Conservation (phyloP, 257 asterid species). For the Solanum corneliomulleri region DNA sequence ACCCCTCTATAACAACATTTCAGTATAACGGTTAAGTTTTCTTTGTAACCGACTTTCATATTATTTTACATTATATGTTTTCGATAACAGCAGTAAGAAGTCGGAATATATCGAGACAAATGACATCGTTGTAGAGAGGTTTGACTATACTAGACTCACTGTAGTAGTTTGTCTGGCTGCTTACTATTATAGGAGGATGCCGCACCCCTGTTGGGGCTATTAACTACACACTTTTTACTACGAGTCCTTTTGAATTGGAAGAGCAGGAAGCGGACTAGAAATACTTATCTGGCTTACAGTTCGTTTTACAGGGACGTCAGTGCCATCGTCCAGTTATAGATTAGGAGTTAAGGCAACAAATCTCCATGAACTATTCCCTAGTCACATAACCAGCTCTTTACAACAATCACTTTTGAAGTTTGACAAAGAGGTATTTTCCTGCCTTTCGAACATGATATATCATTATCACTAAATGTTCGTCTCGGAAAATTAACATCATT, state of each 20-base stretch:
- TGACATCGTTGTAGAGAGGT: background rate
- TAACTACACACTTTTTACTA: background rate
- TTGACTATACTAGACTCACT: background rate
- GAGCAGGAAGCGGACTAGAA: background rate
- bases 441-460: background rate
- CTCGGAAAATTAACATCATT: background rate
- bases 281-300: slow-evolving; percentile 5
- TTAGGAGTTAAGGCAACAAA: slow-evolving; percentile 77
- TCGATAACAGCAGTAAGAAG: background rate
- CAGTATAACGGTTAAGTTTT: background rate
- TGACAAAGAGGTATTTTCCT: slow-evolving; percentile 54
- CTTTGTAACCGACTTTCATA: background rate
- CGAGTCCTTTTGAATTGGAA: background rate
- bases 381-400: slow-evolving; percentile 57
- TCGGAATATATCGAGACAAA: background rate
- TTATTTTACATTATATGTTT: background rate
- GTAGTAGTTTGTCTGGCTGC: background rate
- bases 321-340: slow-evolving; percentile 89
- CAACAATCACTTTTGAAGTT: slow-evolving; percentile 61
- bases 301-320: slow-evolving; percentile 37
- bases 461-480: background rate
- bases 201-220: too few species aligned
- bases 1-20: background rate
- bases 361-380: slow-evolving; percentile 72
- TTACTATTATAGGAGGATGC: background rate